Conservation (phyloP, 805 yeast genomes). For the Kodamaea fukazawae region DNA sequence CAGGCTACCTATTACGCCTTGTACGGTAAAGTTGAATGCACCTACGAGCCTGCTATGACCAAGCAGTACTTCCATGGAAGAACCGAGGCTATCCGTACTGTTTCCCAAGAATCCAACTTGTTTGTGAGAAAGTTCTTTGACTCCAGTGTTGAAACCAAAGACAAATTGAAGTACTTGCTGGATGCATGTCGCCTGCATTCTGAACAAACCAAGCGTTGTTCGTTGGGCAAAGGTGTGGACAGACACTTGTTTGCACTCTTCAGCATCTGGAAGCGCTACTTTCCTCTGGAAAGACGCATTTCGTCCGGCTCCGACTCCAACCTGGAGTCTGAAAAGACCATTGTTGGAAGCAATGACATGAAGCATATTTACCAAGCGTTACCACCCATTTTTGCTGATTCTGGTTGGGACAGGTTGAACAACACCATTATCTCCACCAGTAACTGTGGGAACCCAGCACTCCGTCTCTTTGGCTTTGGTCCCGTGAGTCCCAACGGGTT, state of each 20-base stretch:
- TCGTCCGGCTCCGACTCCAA: conserved; percentile 2
- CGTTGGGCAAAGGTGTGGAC: conserved; percentile 86
- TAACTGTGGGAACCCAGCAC: conserved; percentile 61
- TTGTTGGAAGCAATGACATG: conserved; percentile 19
- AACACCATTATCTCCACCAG: conserved; percentile 70
- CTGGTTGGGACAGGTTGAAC: conserved; percentile 84
- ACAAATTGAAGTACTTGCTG: conserved; percentile 57
- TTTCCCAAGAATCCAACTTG: conserved; percentile 71
- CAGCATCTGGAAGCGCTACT: conserved; percentile 79
- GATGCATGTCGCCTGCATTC: conserved; percentile 73
- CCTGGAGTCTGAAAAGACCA: conserved; percentile 28
- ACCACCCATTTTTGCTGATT: conserved; percentile 78
- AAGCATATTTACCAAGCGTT: conserved; percentile 31
- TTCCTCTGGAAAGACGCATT: conserved; percentile 12
- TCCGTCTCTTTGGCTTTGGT: conserved; percentile 57
- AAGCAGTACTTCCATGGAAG: conserved; percentile 84
- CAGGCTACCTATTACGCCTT: conserved; percentile 90
- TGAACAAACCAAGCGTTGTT: conserved; percentile 61
- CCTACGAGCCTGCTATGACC: conserved; percentile 97
- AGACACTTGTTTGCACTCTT: conserved; percentile 85
- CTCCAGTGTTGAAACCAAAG: conserved; percentile 51
- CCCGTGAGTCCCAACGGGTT: conserved; percentile 59
- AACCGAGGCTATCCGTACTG: conserved; percentile 89
- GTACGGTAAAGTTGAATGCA: conserved; percentile 89
- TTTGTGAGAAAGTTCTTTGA: conserved; percentile 87